Base-by-base conservation (phyloP, 2,329 filamentous ascomycete species). In the Xylariaceae sp. region DNA sequence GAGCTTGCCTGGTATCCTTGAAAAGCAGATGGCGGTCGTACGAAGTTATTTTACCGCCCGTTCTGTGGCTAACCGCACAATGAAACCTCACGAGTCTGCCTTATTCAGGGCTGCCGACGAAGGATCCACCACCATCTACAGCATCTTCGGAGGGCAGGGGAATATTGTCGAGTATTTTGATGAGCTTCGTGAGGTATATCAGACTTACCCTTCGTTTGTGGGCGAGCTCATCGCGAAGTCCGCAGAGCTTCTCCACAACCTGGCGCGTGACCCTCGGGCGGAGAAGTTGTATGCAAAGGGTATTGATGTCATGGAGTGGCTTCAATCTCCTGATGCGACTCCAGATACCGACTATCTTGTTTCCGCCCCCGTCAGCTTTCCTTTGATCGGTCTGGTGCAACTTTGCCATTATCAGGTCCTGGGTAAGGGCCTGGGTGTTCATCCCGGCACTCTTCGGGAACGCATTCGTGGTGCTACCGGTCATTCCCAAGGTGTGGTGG, bases 161-260 rank as follows among this genome's bases (percentile, higher is more conserved):
- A 99, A 99, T 73, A 97, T 99, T 61, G 92, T 99, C 74, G 95
- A 99, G 75, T 99, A 99, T 75, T 99, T 99, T 67, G 92, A 99
- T 64, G 94, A 99, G 76, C 82, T 99, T 59, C 86, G 94, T 54
- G 88, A 95, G 71, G 83, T 97, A 55, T 92, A 92, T 76, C 85
- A 80, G 65, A 96, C 91, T 56, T 99, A 99, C 74, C 87, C 89
- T 9, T 88, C 88, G 31, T 95, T 99, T 63, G 84, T 96, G 4
- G 87, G 89, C 63, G 90, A 95, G 62, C 84, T 97, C 61, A 81
- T 99, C 67, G 80, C 81, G 31, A 81, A 85, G 29, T 86, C 91
- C 6, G 91, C 94, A 11, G 87, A 95, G 67, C 84, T 95, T 52
- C 81, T 99, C n/a, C 90, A 92, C 70, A 85, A 78, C 30, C 80